phyloP scores from a whole-genome alignment of 306 rosid species.

The Lotus japonicus region DNA sequence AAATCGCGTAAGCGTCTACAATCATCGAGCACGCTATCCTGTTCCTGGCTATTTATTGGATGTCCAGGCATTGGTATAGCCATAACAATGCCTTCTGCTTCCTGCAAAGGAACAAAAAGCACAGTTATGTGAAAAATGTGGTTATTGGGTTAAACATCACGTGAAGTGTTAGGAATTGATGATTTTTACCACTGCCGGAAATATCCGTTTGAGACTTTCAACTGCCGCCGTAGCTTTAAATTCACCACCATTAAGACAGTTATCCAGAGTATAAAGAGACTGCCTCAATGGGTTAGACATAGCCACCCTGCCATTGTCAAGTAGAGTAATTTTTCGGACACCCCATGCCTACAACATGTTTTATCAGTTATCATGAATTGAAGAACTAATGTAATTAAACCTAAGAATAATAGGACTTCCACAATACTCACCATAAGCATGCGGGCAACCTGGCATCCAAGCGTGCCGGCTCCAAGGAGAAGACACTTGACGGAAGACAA shows the following conservation, averaged over 20 bases:
- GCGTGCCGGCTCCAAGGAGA: slow-evolving; percentile 96
- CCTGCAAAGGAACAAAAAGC: slow-evolving; percentile 36
- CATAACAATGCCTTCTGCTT: slow-evolving; percentile 86
- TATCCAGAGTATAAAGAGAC: slow-evolving; percentile 88
- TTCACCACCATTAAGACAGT: slow-evolving; percentile 88
- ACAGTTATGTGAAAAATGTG: slow-evolving; percentile 11
- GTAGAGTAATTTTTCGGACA: slow-evolving; percentile 74
- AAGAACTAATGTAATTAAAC: background rate
- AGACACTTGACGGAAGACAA: slow-evolving; percentile 87
- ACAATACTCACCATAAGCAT: slow-evolving; percentile 85
- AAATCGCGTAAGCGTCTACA: slow-evolving; percentile 63
- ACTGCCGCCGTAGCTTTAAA: slow-evolving; percentile 85
- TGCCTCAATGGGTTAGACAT: slow-evolving; percentile 99
- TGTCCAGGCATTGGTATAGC: slow-evolving; percentile 99
- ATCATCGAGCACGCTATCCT: slow-evolving; percentile 57
- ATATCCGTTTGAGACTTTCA: slow-evolving; percentile 71
- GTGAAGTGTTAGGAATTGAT: slow-evolving; percentile 6
- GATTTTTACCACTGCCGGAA: slow-evolving; percentile 88
- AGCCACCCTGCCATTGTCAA: slow-evolving; percentile 89
- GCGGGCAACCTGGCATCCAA: slow-evolving; percentile 99
- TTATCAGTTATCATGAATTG: slow-evolving; percentile 4
- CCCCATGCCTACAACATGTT: slow-evolving; percentile 86
- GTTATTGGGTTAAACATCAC: background rate
- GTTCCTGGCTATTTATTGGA: slow-evolving; percentile 66
- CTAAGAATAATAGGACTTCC: background rate